Conservation (phyloP, 306 rosid species). For the Senna tora region DNA sequence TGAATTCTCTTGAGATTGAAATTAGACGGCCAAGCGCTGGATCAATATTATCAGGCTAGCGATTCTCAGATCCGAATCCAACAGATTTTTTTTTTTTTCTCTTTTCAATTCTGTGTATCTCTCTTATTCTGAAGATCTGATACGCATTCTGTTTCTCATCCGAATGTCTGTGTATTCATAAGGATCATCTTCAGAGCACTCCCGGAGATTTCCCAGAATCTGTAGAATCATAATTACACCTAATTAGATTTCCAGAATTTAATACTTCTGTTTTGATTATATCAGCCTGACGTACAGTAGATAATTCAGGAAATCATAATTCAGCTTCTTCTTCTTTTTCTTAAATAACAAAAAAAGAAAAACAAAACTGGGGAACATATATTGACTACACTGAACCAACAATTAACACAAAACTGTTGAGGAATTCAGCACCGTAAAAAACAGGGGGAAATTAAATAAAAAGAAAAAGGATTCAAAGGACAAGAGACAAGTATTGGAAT, state of each 20-base stretch:
- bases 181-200: slow-evolving; percentile 30
- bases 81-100: slow-evolving; percentile 9
- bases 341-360: neutral
- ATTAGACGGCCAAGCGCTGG: slow-evolving; percentile 20
- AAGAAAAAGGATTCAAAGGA: slow-evolving; percentile 13
- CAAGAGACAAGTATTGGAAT: neutral
- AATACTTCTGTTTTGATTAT: neutral
- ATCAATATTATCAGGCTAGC: slow-evolving; percentile 5
- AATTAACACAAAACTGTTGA: neutral
- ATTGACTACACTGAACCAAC: neutral
- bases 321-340: slow-evolving; percentile 22
- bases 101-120: neutral
- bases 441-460: neutral
- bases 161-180: slow-evolving; percentile 5
- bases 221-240: slow-evolving; percentile 39
- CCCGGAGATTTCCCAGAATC: slow-evolving; percentile 43
- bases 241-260: slow-evolving; percentile 6
- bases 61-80: slow-evolving; percentile 53
- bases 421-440: slow-evolving; percentile 22
- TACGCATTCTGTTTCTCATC: slow-evolving; percentile 50
- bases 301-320: slow-evolving; percentile 29
- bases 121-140: slow-evolving; percentile 48
- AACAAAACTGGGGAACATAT: neutral
- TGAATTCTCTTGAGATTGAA: slow-evolving; percentile 18
- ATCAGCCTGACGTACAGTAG: neutral